phyloP scores from a whole-genome alignment of 805 yeast species.

The Nakazawaea laoshanensis region DNA sequence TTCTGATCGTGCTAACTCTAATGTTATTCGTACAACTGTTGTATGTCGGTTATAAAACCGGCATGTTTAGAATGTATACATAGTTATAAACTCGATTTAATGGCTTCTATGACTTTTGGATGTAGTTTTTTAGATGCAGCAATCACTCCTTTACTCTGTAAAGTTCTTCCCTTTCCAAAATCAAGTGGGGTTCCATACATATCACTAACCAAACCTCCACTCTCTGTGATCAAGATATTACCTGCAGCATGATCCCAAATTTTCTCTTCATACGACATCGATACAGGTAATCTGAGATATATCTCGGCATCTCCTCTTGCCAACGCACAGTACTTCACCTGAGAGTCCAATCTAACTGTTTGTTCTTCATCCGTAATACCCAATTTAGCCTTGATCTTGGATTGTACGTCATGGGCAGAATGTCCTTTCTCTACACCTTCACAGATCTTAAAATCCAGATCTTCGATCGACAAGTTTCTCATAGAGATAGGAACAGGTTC shows the following conservation, averaged over 20 bases:
- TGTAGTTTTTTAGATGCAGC: conserved; percentile 58
- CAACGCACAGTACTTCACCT: conserved; percentile 89
- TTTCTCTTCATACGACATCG: conserved; percentile 73
- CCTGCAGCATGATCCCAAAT: conserved; percentile 99
- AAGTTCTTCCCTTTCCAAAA: conserved; percentile 79
- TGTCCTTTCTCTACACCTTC: conserved; percentile 97
- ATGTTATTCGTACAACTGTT: conserved; percentile 8
- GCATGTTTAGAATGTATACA: conserved; percentile 1
- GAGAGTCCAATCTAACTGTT: conserved; percentile 83
- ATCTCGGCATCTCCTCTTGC: conserved; percentile 90
- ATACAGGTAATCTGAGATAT: conserved; percentile 81
- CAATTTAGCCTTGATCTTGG: conserved; percentile 56
- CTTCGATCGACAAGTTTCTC: conserved; percentile 28
- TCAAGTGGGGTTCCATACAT: conserved; percentile 66
- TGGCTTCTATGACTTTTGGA: conserved; percentile 39
- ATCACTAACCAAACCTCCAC: conserved; percentile 89
- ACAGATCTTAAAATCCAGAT: conserved; percentile 52
- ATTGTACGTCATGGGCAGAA: conserved; percentile 84
- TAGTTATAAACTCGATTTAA: conserved; percentile 18
- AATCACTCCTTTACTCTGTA: conserved; percentile 85
- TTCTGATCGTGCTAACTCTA: conserved; percentile 9
- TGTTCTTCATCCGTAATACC: conserved; percentile 48
- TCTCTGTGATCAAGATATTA: conserved; percentile 73
- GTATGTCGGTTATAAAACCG: conserved; percentile 6
- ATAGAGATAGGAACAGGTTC: conserved; percentile 34